phyloP scores from a whole-genome alignment of 768 basidiomycete genomes.

The Lepiota subincarnata region DNA sequence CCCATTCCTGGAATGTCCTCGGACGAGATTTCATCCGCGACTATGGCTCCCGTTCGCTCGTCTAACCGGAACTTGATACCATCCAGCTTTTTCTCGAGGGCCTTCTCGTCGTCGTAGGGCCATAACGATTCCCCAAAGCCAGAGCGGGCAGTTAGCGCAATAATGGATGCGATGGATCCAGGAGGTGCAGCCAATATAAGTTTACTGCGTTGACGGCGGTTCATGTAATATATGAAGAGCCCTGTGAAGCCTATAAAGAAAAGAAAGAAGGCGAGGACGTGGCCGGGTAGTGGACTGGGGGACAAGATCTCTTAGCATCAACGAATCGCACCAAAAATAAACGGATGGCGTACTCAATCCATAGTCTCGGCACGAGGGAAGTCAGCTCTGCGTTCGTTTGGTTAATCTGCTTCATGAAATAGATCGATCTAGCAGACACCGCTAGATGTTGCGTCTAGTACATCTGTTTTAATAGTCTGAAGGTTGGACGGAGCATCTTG shows the following conservation, averaged over 20 bases:
- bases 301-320: background rate
- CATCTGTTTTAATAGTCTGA: background rate
- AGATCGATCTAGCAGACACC: constrained; percentile 52
- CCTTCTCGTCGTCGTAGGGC: constrained; percentile 49
- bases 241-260: constrained; percentile 47
- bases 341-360: constrained; percentile 48
- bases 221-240: constrained; percentile 41
- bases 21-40: constrained; percentile 45
- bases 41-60: constrained; percentile 54
- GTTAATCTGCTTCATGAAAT: constrained; percentile 47
- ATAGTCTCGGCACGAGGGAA: constrained; percentile 44
- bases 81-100: constrained; percentile 43
- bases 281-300: constrained; percentile 48
- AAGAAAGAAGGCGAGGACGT: constrained; percentile 45
- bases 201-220: constrained; percentile 41
- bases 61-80: constrained; percentile 55
- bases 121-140: constrained; percentile 59
- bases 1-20: constrained; percentile 23
- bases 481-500: background rate
- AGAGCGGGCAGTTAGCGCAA: constrained; percentile 55
- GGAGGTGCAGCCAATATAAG: constrained; percentile 53
- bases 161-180: constrained; percentile 54
- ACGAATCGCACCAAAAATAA: background rate
- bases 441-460: constrained; percentile 53
- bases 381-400: constrained; percentile 33